phyloP scores from a whole-genome alignment of 2,329 filamentous ascomycete genomes.

The Sporothrix euskadiensis region DNA sequence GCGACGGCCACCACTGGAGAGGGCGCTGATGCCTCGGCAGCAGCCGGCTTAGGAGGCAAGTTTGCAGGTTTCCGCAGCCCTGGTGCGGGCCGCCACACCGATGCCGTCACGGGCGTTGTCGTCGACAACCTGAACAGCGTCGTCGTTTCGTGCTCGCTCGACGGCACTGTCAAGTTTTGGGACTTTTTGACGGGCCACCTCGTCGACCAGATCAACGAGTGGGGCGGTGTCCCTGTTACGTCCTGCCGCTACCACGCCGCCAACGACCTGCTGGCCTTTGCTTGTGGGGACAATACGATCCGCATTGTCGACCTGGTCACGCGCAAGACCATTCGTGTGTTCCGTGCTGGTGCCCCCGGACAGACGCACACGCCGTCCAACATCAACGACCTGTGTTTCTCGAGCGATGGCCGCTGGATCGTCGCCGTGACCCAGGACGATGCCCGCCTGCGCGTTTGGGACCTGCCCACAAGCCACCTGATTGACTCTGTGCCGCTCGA shows the following conservation, averaged over 20 bases:
- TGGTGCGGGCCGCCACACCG: slow-evolving; percentile 72
- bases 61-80: slow-evolving; percentile 36
- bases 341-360: slow-evolving; percentile 67
- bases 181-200: slow-evolving; percentile 83
- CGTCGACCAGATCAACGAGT: slow-evolving; percentile 77
- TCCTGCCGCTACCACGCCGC: slow-evolving; percentile 77
- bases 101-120: slow-evolving; percentile 79
- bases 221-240: slow-evolving; percentile 67
- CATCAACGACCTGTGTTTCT: slow-evolving; percentile 85
- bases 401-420: slow-evolving; percentile 90
- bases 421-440: slow-evolving; percentile 84
- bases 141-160: slow-evolving; percentile 81
- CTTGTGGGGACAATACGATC: slow-evolving; percentile 85
- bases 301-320: slow-evolving; percentile 89
- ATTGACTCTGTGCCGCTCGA: slow-evolving; percentile 86
- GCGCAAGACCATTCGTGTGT: slow-evolving; percentile 85
- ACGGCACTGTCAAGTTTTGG: slow-evolving; percentile 98
- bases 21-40: slow-evolving; percentile 16
- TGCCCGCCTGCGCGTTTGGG: slow-evolving; percentile 82
- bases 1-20: slow-evolving; percentile 42
- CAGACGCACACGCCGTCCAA: background rate
- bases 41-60: background rate
- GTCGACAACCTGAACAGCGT: slow-evolving; percentile 87
- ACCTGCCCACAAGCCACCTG: slow-evolving; percentile 90
- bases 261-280: slow-evolving; percentile 83